phyloP scores from a whole-genome alignment of 2,329 filamentous ascomycete species.

The Xylaria digitata region DNA sequence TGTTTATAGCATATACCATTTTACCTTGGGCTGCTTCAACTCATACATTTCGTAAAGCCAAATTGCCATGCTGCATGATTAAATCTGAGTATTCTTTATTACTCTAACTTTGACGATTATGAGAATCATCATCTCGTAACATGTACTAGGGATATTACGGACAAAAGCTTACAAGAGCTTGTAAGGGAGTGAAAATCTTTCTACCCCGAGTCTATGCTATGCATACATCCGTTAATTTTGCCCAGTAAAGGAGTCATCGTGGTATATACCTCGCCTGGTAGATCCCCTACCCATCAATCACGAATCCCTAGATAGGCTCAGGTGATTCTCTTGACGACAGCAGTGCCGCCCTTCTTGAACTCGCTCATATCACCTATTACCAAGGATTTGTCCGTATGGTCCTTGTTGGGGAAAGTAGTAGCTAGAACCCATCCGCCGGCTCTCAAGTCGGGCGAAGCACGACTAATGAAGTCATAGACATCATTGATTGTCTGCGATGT shows the following conservation, averaged over 20 bases:
- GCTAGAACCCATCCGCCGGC: constrained; percentile 77
- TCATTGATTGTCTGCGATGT: constrained; percentile 80
- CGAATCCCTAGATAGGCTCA: constrained; percentile 11
- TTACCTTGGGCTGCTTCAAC: background rate
- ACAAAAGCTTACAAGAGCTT: background rate
- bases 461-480: constrained; percentile 78
- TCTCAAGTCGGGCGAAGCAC: constrained; percentile 68
- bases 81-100: background rate
- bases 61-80: background rate
- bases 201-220: constrained; percentile 35
- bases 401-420: constrained; percentile 86
- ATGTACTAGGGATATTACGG: background rate
- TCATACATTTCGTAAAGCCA: background rate
- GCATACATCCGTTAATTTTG: constrained; percentile 16
- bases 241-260: background rate
- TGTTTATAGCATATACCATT: no score
- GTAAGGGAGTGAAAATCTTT: background rate
- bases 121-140: background rate
- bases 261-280: background rate
- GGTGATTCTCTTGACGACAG: constrained; percentile 67
- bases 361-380: constrained; percentile 70
- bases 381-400: constrained; percentile 74
- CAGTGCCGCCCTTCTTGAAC: constrained; percentile 74
- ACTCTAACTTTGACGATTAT: background rate
- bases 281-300: constrained; percentile 9